These are phyloP conservation scores for Leonotis leonurus DNA, from an alignment of 257 asterid species.

Conservation along the genomic window DNA sequence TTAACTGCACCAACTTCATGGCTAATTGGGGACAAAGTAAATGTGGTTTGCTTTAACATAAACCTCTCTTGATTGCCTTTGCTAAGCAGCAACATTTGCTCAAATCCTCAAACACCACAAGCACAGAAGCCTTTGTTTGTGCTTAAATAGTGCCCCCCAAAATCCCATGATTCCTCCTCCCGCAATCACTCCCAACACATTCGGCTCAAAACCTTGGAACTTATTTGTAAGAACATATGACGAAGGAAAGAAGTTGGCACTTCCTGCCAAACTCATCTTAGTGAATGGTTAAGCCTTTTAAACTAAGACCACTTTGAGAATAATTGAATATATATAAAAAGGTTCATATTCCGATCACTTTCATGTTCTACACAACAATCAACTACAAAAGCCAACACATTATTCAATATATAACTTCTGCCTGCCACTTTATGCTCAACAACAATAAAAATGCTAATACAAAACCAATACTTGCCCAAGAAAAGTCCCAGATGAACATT, in stretches of 20 bases:
- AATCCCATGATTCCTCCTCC: conserved; percentile 10
- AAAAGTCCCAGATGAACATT: not conserved
- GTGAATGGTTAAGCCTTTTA: too few species aligned
- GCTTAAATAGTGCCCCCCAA: conserved; percentile 16
- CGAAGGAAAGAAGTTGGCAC: conserved; percentile 51
- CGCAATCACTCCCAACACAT: not conserved
- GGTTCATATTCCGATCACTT: too few species aligned
- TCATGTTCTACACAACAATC: not conserved
- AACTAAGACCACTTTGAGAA: too few species aligned
- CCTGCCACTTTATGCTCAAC: not conserved
- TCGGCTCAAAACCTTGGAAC: not conserved
- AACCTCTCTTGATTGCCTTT: conserved; percentile 5
- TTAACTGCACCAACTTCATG: not conserved
- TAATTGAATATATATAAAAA: too few species aligned
- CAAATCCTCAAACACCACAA: conserved; percentile 8
- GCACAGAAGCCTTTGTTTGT: not conserved
- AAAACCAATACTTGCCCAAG: conserved; percentile 2
- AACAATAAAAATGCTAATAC: not conserved
- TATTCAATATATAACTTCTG: not conserved
- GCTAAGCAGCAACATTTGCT: conserved; percentile 17
- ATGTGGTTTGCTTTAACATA: conserved; percentile 17
- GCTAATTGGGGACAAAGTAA: not conserved
- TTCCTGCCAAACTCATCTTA: too few species aligned
- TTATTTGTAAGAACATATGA: conserved; percentile 21
- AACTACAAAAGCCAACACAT: not conserved